Evolutionary conservation across 2,329 filamentous ascomycete genomes (phyloP), one percentile per base, ranked within the genome.

Genomic region (Fusarium vanettenii): DNA sequence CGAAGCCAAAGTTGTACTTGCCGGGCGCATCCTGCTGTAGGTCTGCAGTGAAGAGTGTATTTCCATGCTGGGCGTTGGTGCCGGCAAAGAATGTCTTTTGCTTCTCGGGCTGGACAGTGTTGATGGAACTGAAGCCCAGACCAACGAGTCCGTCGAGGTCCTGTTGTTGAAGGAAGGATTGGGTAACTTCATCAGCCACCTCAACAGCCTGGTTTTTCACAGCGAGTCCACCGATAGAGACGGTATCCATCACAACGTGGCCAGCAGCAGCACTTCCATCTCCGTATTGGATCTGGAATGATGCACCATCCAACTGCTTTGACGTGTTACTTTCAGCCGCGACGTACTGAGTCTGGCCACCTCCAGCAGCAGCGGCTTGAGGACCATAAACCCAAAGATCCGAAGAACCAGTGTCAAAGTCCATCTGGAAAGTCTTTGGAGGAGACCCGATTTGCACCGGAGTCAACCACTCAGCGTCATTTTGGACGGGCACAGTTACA

Each of bases 1-100:
- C 91, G 73, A 83, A 87, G 70, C 94, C 94, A 79, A 95, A 95
- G 78, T 94, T 92, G 83, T 94, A 95, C 52, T 89, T 87, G 39
- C 93, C 93, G 4, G 80, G 71, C 2, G 77, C 72, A 22, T 80
- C 86, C 71, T 89, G 87, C 75, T 89, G 89, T 39, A 96, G 86
- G 70, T 92, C 89, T 16, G 92, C 92, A 0, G 93, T 94, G 82
- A 95, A 93, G 25, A 95, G 83, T 3, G 71, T 64, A 14, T 67
- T 25, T 3, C 70, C 66, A 25, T 82, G 74, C 13, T 66, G 50
- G 0, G 64, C 52, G 37, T 66, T 67, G 16, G 78, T 78, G n/a
- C 79, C 84, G 35, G 81, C 83, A 45, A 84, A 85, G 60, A 87
- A 87, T 0, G 85, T 87, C 59, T 82, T 83, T 65, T 87, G 85